Conservation (phyloP, 1,284 basidiomycete genomes). For the Ceratobasidium sp. region DNA sequence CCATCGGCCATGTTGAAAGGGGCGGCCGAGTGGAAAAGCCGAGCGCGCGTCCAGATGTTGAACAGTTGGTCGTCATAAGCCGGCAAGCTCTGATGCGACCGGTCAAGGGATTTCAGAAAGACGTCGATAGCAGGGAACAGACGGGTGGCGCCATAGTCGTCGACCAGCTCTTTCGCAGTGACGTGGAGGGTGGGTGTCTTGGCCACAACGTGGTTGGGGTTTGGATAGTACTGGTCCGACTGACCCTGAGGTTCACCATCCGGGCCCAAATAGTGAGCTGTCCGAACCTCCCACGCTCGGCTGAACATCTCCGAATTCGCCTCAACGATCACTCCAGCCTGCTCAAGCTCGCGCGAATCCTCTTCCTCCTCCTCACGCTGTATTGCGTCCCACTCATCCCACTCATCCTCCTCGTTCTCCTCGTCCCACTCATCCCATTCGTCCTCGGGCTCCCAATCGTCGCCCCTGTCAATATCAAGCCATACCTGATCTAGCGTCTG, state of each 20-base stretch:
- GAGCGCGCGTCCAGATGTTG: neutral
- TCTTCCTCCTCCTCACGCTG: neutral
- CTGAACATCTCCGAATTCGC: neutral
- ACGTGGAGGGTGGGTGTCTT: neutral
- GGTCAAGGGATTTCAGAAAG: neutral
- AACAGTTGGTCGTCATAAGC: neutral
- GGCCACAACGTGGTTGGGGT: neutral
- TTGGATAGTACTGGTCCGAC: neutral
- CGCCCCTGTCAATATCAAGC: neutral
- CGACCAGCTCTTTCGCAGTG: neutral
- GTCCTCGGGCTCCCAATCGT: neutral
- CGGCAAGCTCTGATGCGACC: neutral
- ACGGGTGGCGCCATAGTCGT: neutral
- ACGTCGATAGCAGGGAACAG: neutral
- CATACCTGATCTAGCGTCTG: neutral
- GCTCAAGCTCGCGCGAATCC: neutral
- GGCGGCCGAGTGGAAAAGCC: slow-evolving; percentile 5
- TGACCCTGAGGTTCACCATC: neutral
- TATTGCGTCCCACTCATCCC: slow-evolving; percentile 4
- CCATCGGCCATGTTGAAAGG: slow-evolving; percentile 12
- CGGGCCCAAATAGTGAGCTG: neutral
- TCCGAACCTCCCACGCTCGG: neutral
- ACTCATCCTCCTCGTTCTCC: neutral
- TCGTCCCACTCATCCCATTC: neutral
- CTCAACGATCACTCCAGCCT: neutral